Evolutionary conservation across 495 filamentous ascomycete species (phyloP).

Genomic region (Bryoglossum gracile): DNA sequence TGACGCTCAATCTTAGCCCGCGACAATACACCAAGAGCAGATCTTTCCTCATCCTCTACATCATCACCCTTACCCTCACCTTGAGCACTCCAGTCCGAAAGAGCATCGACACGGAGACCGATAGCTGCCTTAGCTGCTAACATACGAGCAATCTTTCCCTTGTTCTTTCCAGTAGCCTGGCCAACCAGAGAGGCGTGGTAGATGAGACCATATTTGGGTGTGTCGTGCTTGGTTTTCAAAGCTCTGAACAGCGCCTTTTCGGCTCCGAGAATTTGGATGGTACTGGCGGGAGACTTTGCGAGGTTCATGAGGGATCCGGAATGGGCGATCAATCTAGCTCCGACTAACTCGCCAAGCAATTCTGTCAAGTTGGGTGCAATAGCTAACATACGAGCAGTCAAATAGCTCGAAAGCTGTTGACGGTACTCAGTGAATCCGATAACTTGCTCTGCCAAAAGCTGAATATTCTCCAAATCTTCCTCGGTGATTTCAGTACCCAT

Average conservation of each 20-base stretch:
- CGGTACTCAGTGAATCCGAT: conserved; percentile 86
- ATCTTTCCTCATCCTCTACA: conserved; percentile 80
- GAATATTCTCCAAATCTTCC: conserved; percentile 86
- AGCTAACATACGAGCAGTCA: conserved; percentile 89
- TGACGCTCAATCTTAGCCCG: conserved; percentile 78
- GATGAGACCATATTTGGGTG: conserved; percentile 97
- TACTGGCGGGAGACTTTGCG: conserved; percentile 92
- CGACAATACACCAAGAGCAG: conserved; percentile 63
- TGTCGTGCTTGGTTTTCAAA: conserved; percentile 98
- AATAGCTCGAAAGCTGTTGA: conserved; percentile 76
- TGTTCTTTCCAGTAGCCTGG: conserved; percentile 94
- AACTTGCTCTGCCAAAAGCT: conserved; percentile 85
- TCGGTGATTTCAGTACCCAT: conserved; percentile 96
- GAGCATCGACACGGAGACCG: conserved; percentile 86
- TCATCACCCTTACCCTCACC: conserved; percentile 55
- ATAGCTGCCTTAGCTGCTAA: conserved; percentile 88
- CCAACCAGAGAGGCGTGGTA: conserved; percentile 97
- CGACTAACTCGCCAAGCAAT: conserved; percentile 89
- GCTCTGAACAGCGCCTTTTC: conserved; percentile 98
- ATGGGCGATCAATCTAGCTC: conserved; percentile 91
- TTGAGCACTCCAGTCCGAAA: conserved; percentile 64
- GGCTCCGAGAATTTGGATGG: conserved; percentile 94
- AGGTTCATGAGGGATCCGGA: conserved; percentile 92
- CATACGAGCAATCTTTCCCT: conserved; percentile 98
- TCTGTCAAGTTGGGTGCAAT: conserved; percentile 95